Evolutionary conservation across 495 filamentous ascomycete species (phyloP).

Genomic region (Platismatia glauca): DNA sequence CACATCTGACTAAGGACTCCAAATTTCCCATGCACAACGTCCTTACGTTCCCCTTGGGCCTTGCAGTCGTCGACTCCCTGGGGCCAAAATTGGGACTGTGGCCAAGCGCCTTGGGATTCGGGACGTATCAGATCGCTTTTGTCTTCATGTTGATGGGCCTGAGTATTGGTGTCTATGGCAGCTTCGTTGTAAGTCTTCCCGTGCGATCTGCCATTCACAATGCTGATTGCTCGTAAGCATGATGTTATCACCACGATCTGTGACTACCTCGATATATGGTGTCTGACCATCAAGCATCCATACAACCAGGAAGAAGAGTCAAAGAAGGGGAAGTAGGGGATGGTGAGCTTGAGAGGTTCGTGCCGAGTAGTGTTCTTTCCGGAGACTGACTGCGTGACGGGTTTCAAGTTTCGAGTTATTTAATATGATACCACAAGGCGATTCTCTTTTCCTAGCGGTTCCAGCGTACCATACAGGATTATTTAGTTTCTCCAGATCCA

Average conservation of each 20-base stretch:
- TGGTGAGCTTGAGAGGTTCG: neutral
- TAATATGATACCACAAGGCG: constrained; percentile 12
- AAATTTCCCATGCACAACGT: constrained; percentile 85
- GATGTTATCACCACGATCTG: constrained; percentile 96
- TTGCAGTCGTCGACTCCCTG: constrained; percentile 66
- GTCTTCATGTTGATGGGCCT: constrained; percentile 75
- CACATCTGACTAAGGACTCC: constrained; percentile 68
- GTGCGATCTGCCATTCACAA: neutral
- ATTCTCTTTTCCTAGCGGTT: neutral
- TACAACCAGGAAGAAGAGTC: constrained; percentile 25
- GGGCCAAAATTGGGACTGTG: constrained; percentile 67
- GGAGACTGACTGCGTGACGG: neutral
- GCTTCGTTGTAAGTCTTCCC: constrained; percentile 63
- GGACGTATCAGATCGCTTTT: constrained; percentile 73
- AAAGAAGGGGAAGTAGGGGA: constrained; percentile 25
- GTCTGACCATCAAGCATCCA: constrained; percentile 86
- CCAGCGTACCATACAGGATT: neutral
- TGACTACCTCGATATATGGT: constrained; percentile 97
- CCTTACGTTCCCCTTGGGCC: constrained; percentile 57
- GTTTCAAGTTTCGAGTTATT: neutral
- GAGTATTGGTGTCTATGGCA: constrained; percentile 80
- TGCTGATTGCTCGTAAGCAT: constrained; percentile 32
- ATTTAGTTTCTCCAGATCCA: neutral
- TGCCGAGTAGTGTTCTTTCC: neutral
- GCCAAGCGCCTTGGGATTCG: constrained; percentile 67